These are phyloP conservation scores for Argentina anserina DNA, from an alignment of 306 rosid species.

Conservation along the genomic window DNA sequence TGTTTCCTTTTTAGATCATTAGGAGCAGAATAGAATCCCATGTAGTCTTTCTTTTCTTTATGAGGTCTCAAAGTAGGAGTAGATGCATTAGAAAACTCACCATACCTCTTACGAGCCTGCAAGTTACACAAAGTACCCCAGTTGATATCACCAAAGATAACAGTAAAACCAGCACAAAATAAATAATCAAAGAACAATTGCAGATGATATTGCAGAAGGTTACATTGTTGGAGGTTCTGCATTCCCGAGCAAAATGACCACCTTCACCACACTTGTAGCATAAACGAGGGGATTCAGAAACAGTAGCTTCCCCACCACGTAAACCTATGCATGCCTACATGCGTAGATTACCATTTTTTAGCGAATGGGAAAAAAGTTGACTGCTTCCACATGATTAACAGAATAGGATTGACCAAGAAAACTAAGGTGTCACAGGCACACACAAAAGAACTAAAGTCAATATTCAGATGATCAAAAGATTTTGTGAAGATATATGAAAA, in stretches of 20 bases:
- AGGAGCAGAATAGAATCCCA: conserved; percentile 53
- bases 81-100: conserved; percentile 33
- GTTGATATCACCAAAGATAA: not conserved
- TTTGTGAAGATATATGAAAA: not conserved
- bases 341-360: not conserved
- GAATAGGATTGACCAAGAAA: not conserved
- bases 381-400: not conserved
- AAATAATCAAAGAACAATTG: not conserved
- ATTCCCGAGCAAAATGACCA: conserved; percentile 95
- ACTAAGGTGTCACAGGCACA: not conserved
- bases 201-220: not conserved
- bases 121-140: conserved; percentile 14
- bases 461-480: not conserved
- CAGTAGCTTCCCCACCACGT: conserved; percentile 42
- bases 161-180: not conserved
- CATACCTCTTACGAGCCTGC: conserved; percentile 49
- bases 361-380: not conserved
- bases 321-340: conserved; percentile 61
- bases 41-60: conserved; percentile 38
- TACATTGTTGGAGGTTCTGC: conserved; percentile 51
- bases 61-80: conserved; percentile 35
- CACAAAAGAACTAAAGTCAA: not conserved
- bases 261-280: conserved; percentile 78
- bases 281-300: conserved; percentile 43
- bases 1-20: conserved; percentile 51